A percentile compares a stretch with the other conserved stretches of the same genome.
Conservation (phyloP, 2,329 filamentous ascomycete genomes). For the Dactylellina leptospora region DNA sequence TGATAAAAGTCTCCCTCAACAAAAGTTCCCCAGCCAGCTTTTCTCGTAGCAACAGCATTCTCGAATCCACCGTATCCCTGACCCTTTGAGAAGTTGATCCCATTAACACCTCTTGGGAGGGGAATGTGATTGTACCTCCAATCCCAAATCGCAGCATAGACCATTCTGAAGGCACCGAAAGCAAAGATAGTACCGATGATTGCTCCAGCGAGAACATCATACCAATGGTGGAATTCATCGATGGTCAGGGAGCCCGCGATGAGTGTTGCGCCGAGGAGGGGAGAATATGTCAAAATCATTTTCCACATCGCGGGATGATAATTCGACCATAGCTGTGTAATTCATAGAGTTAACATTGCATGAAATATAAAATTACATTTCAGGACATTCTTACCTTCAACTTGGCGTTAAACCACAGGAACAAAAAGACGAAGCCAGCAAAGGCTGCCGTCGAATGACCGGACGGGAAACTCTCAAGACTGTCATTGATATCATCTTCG, state of each 20-base stretch:
- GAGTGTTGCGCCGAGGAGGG: slow-evolving; percentile 72
- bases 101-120: slow-evolving; percentile 64
- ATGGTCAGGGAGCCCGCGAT: slow-evolving; percentile 76
- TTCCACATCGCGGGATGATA: slow-evolving; percentile 80
- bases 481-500: slow-evolving; percentile 71
- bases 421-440: slow-evolving; percentile 75
- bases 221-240: slow-evolving; percentile 79
- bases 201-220: slow-evolving; percentile 74
- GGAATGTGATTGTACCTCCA: slow-evolving; percentile 74
- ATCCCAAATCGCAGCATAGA: slow-evolving; percentile 74
- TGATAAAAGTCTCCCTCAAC: slow-evolving; percentile 22
- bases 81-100: slow-evolving; percentile 67
- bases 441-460: slow-evolving; percentile 79
- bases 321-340: slow-evolving; percentile 66
- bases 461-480: slow-evolving; percentile 75
- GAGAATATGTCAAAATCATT: slow-evolving; percentile 71
- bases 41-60: slow-evolving; percentile 68
- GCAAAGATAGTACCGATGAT: slow-evolving; percentile 73
- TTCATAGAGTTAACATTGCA: not conserved
- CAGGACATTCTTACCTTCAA: slow-evolving; percentile 67
- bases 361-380: not conserved
- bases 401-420: slow-evolving; percentile 79
- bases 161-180: slow-evolving; percentile 72
- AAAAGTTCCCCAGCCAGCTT: slow-evolving; percentile 68
- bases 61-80: slow-evolving; percentile 63